These are phyloP conservation scores for Apiospora kogelbergensis DNA, from an alignment of 2,329 filamentous ascomycete species.

Conservation along the genomic window DNA sequence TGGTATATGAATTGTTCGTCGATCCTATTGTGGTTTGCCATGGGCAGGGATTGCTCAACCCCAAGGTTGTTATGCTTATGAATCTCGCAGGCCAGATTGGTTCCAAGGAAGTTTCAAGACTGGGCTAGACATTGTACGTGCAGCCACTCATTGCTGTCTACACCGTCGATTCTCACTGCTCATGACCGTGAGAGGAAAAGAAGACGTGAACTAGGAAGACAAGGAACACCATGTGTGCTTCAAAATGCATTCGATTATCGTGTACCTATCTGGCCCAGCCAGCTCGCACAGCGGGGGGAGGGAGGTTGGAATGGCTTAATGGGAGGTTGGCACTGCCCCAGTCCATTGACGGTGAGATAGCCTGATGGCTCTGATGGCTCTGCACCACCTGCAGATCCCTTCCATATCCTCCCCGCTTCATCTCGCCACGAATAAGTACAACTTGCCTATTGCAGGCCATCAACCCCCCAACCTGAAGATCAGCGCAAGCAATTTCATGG, in stretches of 20 bases:
- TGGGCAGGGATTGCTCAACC: not conserved
- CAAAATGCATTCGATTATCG: not conserved
- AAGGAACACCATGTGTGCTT: not conserved
- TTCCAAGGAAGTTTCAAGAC: not conserved
- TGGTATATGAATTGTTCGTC: too few species aligned
- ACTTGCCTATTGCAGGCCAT: not conserved
- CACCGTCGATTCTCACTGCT: not conserved
- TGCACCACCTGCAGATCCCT: not conserved
- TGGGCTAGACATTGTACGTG: not conserved
- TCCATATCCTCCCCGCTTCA: not conserved
- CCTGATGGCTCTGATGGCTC: not conserved
- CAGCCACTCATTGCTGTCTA: not conserved
- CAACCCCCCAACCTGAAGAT: not conserved
- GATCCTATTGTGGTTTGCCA: too few species aligned
- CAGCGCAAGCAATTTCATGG: not conserved
- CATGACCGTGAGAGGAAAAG: not conserved
- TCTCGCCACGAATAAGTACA: constrained; percentile 1
- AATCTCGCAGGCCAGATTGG: not conserved
- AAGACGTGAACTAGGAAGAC: not conserved
- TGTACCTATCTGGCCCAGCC: too few species aligned
- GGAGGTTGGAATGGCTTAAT: not conserved
- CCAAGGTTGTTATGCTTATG: not conserved
- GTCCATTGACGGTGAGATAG: not conserved
- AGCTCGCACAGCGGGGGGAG: not conserved
- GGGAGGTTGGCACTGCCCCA: not conserved